A percentile compares a stretch with the other conserved stretches of the same genome.
Conservation (phyloP, 768 basidiomycete species). For the Megacollybia marginata region DNA sequence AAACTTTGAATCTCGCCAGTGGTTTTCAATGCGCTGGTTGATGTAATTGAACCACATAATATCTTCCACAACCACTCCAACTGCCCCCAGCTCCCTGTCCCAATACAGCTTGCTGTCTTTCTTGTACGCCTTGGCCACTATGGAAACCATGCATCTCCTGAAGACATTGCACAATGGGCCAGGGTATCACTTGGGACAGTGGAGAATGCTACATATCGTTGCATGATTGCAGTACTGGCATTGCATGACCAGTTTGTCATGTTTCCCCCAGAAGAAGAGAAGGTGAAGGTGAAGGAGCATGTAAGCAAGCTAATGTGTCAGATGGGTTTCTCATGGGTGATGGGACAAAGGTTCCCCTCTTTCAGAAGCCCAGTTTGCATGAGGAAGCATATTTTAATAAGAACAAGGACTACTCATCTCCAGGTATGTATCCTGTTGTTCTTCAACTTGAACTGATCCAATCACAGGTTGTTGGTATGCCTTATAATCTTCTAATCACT, state of each 20-base stretch:
- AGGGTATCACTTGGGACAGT: conserved; percentile 11
- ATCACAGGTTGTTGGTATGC: conserved; percentile 7
- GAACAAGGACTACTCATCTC: conserved; percentile 11
- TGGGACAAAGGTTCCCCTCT: conserved; percentile 13
- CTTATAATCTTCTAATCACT: conserved; percentile 11
- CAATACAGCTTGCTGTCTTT: conserved; percentile 20
- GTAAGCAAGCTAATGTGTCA: conserved; percentile 5
- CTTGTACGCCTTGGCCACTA: conserved; percentile 20
- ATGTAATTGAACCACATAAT: conserved; percentile 19
- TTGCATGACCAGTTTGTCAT: conserved; percentile 9
- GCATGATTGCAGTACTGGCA: conserved; percentile 8
- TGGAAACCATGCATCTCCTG: conserved; percentile 22
- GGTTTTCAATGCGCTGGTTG: conserved; percentile 18
- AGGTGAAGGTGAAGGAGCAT: conserved; percentile 6
- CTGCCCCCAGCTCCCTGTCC: conserved; percentile 19
- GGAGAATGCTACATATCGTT: conserved; percentile 8
- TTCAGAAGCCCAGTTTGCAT: conserved; percentile 12
- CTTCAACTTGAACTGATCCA: not conserved
- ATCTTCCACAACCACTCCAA: conserved; percentile 21
- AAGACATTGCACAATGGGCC: conserved; percentile 13
- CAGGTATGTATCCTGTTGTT: conserved; percentile 7
- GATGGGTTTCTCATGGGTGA: conserved; percentile 11
- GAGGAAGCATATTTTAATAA: conserved; percentile 7
- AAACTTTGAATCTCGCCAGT: conserved; percentile 19
- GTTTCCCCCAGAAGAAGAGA: conserved; percentile 2